Evolutionary conservation across 768 basidiomycete species (phyloP), one percentile per base, ranked within the genome.

Genomic region (Lyophyllum semitale): DNA sequence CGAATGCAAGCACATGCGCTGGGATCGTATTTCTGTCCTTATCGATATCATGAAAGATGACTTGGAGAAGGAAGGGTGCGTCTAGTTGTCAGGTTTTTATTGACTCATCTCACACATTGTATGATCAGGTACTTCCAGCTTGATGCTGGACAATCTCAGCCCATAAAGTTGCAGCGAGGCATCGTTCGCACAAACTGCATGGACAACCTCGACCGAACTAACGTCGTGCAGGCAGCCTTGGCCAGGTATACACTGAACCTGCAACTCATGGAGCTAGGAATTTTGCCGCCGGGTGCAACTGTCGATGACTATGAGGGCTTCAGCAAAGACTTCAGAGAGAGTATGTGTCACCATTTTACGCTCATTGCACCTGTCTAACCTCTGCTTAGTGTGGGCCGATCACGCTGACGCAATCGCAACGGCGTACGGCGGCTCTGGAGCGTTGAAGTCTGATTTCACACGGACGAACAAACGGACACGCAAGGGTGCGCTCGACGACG

Each of bases 191-290:
- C 95, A 8, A 99, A 98, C 68, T 98, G 97, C 72, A 97, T 97
- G 97, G 96, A 98, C 69, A 90, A 88, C 64, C 76, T 98, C 55
- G 97, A 99, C 67, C 84, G 97, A 47, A 99, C 97, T 43, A 98
- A 98, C 69, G 96, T 99, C 40, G 90, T 94, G 4, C 97, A 99
- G 69, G 89, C 92, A 17, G 84, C 95, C 12, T 71, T 98, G 46
- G 97, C 91, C 15, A 93, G 91, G 69, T 91, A 87, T 83, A 87
- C 83, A 1, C 77, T 98, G 42, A 88, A 85, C 56, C 74, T 78
- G 48, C 96, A 98, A 66, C 78, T 99, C 53, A 81, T 80, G 59
- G 77, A 79, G 5, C 69, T 89, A 17, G 91, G 89, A 5, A 82
- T 98, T 6, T 69, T 98, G 26, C 77, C 84, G 8, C 76, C 81